Evolutionary conservation across 768 basidiomycete species (phyloP), one percentile per base, ranked within the genome.

Genomic region (Suillus luteus): DNA sequence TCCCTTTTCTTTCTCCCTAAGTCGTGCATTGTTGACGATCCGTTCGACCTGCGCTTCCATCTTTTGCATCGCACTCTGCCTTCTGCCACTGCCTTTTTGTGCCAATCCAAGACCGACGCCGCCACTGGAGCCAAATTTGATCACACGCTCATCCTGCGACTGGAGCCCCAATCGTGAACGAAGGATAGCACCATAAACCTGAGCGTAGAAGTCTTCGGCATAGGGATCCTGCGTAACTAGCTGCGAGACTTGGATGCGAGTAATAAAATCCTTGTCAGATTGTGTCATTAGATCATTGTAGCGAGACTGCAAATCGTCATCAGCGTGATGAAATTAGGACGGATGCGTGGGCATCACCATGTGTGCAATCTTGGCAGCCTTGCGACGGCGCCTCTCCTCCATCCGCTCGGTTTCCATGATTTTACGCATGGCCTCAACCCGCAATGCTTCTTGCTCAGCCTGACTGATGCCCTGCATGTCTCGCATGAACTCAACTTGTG

Each of bases 211-310:
- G 74, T 99, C 97, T 67, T 99, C 96, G 38, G 93, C 88, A 75
- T 96, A 99, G 0, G 97, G 97, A 77, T 99, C 97, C 71, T 93
- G 90, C 7, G 95, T 96, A 51, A 97, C 95, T 48, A 99, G 90
- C 72, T 99, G 97, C 1, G 96, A 98, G 40, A 99, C 93, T 76
- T 99, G 97, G 66, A 99, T 99, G 31, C 97, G 89, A 41, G 97
- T 99, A 78, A 99, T 99, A 73, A 99, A 99, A 73, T 99, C 97
- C 79, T 99, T 99, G 82, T 99, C 97, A 12, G 93, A 95, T 77
- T 95, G 94, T 3, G 94, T 95, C 95, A 96, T 96, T 43, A 96
- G 83, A 74, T 95, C 93, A 69, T 96, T 96, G 72, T 95, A 95
- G 64, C 92, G 88, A 65, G 95, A 86, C 94, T 95, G 60, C 10